Evolutionary conservation across 2,329 filamentous ascomycete species (phyloP).

Genomic region (Xylaria polymorpha): DNA sequence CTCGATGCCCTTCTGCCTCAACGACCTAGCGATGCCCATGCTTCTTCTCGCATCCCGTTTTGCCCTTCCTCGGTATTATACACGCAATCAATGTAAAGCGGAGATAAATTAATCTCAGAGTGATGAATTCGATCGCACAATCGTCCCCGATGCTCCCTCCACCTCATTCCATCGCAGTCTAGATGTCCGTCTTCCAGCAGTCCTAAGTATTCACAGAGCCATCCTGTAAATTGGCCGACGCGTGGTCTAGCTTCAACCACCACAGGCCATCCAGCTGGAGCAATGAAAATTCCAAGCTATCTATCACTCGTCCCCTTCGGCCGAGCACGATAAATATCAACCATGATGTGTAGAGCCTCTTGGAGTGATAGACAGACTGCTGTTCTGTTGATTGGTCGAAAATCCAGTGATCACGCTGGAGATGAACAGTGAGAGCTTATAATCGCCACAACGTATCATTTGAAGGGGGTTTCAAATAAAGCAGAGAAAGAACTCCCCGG

Average conservation of each 20-base stretch:
- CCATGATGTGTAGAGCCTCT: background rate
- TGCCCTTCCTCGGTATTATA: conserved; percentile 17
- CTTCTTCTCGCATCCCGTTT: background rate
- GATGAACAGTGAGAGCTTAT: background rate
- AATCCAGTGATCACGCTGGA: background rate
- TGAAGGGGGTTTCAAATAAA: background rate
- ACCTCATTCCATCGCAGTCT: conserved; percentile 5
- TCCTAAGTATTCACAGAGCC: background rate
- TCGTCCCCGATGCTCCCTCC: conserved; percentile 15
- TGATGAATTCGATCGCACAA: conserved; percentile 8
- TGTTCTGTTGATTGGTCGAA: conserved; percentile 6
- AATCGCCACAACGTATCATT: background rate
- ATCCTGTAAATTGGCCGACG: background rate
- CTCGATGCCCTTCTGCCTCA: conserved; percentile 4
- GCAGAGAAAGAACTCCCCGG: background rate
- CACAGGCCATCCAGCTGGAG: background rate
- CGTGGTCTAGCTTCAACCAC: background rate
- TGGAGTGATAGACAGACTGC: background rate
- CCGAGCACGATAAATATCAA: background rate
- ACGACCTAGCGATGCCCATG: background rate
- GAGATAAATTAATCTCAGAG: conserved; percentile 16
- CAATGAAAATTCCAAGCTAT: background rate
- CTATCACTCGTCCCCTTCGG: background rate
- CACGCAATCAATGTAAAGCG: conserved; percentile 18
- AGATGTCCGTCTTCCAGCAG: background rate